Percentiles rank a stretch among this genome's conserved stretches.
phyloP scores from a whole-genome alignment of 768 basidiomycete genomes.

The Suillus variegatus region DNA sequence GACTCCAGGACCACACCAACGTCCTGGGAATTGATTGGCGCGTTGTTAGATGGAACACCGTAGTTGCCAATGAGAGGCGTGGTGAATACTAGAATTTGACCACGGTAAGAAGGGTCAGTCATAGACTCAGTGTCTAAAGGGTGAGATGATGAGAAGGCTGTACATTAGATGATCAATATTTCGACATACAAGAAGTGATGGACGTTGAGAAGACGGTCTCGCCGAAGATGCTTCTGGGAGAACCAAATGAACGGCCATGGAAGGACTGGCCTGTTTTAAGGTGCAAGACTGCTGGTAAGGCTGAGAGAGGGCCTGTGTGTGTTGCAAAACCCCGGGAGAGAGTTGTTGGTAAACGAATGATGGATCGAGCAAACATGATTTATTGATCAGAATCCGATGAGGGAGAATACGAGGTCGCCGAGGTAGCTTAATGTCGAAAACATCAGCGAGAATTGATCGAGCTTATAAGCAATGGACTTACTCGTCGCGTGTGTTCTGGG shows the following conservation, averaged over 20 bases:
- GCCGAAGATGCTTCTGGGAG: constrained; percentile 83
- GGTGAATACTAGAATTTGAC: constrained; percentile 98
- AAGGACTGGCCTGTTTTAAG: constrained; percentile 95
- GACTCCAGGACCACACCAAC: constrained; percentile 92
- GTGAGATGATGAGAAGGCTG: constrained; percentile 15
- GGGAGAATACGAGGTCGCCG: constrained; percentile 88
- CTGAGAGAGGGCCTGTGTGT: constrained; percentile 48
- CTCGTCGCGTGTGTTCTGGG: constrained; percentile 89
- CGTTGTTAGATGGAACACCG: constrained; percentile 84
- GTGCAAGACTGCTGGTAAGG: constrained; percentile 82
- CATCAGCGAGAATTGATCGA: constrained; percentile 22
- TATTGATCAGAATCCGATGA: constrained; percentile 41
- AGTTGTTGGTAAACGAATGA: constrained; percentile 46
- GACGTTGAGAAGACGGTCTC: constrained; percentile 99
- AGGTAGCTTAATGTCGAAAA: constrained; percentile 60
- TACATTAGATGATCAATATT: neutral
- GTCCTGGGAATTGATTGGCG: constrained; percentile 70
- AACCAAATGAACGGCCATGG: constrained; percentile 86
- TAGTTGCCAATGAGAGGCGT: constrained; percentile 99
- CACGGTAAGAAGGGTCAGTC: constrained; percentile 99
- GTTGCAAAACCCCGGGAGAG: constrained; percentile 67
- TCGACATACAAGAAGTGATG: constrained; percentile 88
- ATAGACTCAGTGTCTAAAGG: constrained; percentile 95
- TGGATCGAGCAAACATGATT: constrained; percentile 60
- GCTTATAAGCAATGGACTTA: constrained; percentile 36